Base-by-base conservation (phyloP, 2,329 filamentous ascomycete genomes). In the Zalaria sp. region DNA sequence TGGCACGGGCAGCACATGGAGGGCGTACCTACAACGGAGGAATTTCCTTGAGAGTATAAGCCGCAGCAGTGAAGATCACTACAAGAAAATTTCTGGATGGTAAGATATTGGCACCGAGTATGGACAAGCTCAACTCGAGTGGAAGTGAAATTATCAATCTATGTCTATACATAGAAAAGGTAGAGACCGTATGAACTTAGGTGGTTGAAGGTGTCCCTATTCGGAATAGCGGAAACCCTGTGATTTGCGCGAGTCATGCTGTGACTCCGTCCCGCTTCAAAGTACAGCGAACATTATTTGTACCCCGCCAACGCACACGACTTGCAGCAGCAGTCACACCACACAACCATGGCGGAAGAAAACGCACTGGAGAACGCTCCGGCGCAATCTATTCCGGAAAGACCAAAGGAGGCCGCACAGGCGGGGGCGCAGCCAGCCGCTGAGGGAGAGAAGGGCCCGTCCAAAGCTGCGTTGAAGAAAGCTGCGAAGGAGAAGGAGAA, bases 401-500 rank as follows among this genome's bases (percentile, higher is more conserved):
- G 55, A 38, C 54, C 53, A 26, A 57, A 56, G 41, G 52, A 52
- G 11, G 48, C 51, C 29, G 47, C 49, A 32, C 42, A 46, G 5
- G 44, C 49, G 26, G 54, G 40, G 3, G 47, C 49, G 35, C 41
- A 45, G 9, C 39, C 48, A 25, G 55, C 43, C 28, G 53, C 43
- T 26, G 55, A 56, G 31, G 52, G 51, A 37, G 65, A 63, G 42
- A 67, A 65, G 41, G 65, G 66, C 9, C 69, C 73, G 35, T 85
- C 81, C 46, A 88, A 93, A 67, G 88, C 80, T 63, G 85, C 79
- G 10, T 66, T 81, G 49, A 93, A 93, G 69, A 93, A 93, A 69
- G 79, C 83, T 37, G 81, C 83, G 53, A 93, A 93, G 67, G 84
- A 88, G 27, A 87, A 87, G 67, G 88, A 89, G 60, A 88, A 93